These are phyloP conservation scores for Fusarium continuum DNA, from an alignment of 2,329 filamentous ascomycete species.

Conservation along the genomic window DNA sequence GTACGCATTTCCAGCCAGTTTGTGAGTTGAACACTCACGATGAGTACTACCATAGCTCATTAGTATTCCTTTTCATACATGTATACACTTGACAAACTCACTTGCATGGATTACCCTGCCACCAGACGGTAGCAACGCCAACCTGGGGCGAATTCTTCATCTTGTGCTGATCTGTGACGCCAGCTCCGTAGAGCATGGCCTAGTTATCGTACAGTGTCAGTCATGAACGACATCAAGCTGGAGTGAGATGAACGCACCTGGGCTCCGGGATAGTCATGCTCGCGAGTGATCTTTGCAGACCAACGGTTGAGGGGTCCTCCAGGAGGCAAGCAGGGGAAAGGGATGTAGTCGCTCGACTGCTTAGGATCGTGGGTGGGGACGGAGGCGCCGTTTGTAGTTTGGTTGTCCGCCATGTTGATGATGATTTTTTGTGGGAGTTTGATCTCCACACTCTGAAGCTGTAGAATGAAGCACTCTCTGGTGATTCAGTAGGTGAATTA, in stretches of 20 bases:
- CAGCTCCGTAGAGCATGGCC: conserved; percentile 96
- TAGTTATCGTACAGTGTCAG: conserved; percentile 46
- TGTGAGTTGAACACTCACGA: conserved; percentile 49
- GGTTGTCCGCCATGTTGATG: conserved; percentile 42
- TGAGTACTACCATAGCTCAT: conserved; percentile 49
- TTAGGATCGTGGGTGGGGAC: conserved; percentile 52
- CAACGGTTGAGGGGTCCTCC: conserved; percentile 78
- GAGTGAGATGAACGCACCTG: conserved; percentile 68
- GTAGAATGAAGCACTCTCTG: neutral
- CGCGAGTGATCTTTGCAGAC: conserved; percentile 82
- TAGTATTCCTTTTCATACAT: neutral
- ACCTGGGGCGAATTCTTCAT: conserved; percentile 95
- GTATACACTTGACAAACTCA: conserved; percentile 57
- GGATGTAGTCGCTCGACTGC: conserved; percentile 61
- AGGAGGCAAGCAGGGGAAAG: conserved; percentile 61
- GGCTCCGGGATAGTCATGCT: conserved; percentile 90
- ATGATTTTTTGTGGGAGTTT: neutral
- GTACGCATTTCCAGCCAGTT: conserved; percentile 2
- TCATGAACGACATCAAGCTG: neutral
- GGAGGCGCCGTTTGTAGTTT: conserved; percentile 23
- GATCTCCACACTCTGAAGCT: neutral
- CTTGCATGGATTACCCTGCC: conserved; percentile 98
- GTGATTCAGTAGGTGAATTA: neutral
- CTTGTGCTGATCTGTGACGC: conserved; percentile 80
- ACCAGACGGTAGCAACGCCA: conserved; percentile 92